Evolutionary conservation across 2,329 filamentous ascomycete species (phyloP).

Genomic region (Orbilia brochopaga): DNA sequence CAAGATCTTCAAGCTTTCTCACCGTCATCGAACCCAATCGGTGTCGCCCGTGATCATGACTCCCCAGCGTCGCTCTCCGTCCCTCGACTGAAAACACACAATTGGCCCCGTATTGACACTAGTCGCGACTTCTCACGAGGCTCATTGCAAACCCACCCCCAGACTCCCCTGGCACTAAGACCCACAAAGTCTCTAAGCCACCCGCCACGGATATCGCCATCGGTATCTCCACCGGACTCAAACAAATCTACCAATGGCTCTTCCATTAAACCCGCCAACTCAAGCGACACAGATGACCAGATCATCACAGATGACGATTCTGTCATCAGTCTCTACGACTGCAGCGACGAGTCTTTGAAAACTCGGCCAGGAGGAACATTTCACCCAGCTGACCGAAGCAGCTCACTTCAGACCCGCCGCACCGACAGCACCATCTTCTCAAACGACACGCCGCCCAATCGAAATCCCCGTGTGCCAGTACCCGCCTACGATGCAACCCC

Average conservation of each 20-base stretch:
- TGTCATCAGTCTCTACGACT: slow-evolving; percentile 32
- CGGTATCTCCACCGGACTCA: background rate
- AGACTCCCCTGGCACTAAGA: background rate
- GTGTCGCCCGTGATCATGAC: background rate
- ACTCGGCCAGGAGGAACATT: slow-evolving; percentile 7
- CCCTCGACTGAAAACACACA: slow-evolving; percentile 16
- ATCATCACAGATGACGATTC: slow-evolving; percentile 44
- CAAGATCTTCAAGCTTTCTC: background rate
- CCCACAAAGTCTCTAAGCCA: background rate
- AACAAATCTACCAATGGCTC: slow-evolving; percentile 1
- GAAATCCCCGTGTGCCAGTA: slow-evolving; percentile 23
- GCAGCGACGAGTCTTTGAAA: slow-evolving; percentile 15
- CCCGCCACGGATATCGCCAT: background rate
- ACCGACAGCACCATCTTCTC: slow-evolving; percentile 36
- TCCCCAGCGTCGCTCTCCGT: slow-evolving; percentile 2
- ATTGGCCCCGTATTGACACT: slow-evolving; percentile 16
- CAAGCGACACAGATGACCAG: slow-evolving; percentile 27
- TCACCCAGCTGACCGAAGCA: slow-evolving; percentile 27
- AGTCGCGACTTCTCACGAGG: slow-evolving; percentile 20
- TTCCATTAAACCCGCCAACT: slow-evolving; percentile 5
- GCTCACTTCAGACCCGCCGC: slow-evolving; percentile 22
- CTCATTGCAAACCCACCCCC: slow-evolving; percentile 42
- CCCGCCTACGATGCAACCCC: slow-evolving; percentile 29
- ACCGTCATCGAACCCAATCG: background rate
- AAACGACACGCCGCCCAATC: slow-evolving; percentile 43